phyloP scores from a whole-genome alignment of 768 basidiomycete genomes.

The Paxillus involutus region DNA sequence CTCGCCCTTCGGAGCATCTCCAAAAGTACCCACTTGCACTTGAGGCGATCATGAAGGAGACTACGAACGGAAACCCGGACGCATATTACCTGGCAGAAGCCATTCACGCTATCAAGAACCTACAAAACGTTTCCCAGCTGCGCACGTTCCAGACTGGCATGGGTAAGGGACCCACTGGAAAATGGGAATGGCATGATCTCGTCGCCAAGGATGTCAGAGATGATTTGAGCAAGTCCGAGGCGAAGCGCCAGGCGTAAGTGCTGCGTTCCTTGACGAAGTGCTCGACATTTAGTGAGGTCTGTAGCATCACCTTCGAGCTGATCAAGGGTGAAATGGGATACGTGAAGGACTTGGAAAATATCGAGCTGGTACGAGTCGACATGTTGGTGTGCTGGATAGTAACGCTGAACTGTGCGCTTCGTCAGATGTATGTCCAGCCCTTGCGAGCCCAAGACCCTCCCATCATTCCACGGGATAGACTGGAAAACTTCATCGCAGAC shows the following conservation, averaged over 20 bases:
- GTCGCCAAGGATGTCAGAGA: slow-evolving; percentile 67
- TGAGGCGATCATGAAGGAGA: slow-evolving; percentile 85
- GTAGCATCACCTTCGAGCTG: slow-evolving; percentile 87
- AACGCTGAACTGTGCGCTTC: slow-evolving; percentile 3
- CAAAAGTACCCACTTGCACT: slow-evolving; percentile 76
- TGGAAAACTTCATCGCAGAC: slow-evolving; percentile 79
- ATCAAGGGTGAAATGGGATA: slow-evolving; percentile 97
- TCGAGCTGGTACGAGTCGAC: slow-evolving; percentile 56
- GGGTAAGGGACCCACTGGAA: slow-evolving; percentile 75
- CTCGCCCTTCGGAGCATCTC: slow-evolving; percentile 61
- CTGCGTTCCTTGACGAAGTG: background rate
- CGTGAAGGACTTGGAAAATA: slow-evolving; percentile 87
- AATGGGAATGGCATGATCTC: slow-evolving; percentile 91
- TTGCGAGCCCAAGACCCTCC: slow-evolving; percentile 72
- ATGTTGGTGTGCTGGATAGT: slow-evolving; percentile 15
- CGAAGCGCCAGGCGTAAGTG: slow-evolving; percentile 81
- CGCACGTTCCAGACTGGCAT: slow-evolving; percentile 90
- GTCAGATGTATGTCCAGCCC: slow-evolving; percentile 79
- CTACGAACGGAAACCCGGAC: slow-evolving; percentile 78
- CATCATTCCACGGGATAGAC: slow-evolving; percentile 67
- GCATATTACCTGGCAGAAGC: slow-evolving; percentile 82
- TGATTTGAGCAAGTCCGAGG: slow-evolving; percentile 66
- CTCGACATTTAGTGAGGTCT: background rate
- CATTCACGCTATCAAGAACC: slow-evolving; percentile 76
- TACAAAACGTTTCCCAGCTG: slow-evolving; percentile 80